These are phyloP conservation scores for Endoconidiophora polonica DNA, from an alignment of 2,329 filamentous ascomycete genomes.

Conservation along the genomic window DNA sequence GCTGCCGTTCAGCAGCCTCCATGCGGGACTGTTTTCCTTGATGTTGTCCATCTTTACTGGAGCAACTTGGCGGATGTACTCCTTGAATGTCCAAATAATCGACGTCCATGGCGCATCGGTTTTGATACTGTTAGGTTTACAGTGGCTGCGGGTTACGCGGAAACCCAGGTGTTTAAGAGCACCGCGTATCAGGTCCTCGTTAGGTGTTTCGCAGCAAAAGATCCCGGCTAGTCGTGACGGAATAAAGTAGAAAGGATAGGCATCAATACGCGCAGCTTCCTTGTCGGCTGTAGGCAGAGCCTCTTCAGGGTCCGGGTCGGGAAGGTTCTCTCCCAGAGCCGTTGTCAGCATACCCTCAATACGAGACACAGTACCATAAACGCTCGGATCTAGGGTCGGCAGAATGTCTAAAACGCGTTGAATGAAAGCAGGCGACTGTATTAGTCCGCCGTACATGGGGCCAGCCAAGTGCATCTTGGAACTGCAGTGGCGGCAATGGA, in stretches of 20 bases:
- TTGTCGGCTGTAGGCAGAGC: conserved; percentile 22
- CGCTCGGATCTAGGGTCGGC: conserved; percentile 44
- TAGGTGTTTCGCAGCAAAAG: conserved; percentile 62
- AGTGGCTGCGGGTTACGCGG: conserved; percentile 69
- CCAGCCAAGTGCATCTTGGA: conserved; percentile 75
- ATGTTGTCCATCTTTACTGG: conserved; percentile 61
- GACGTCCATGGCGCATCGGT: conserved; percentile 83
- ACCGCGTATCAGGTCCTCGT: conserved; percentile 64
- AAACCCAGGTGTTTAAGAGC: conserved; percentile 72
- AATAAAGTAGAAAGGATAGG: conserved; percentile 73
- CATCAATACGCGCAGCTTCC: conserved; percentile 50
- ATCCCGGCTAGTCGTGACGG: conserved; percentile 59
- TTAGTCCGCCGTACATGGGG: conserved; percentile 84
- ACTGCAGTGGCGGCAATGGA: conserved; percentile 66
- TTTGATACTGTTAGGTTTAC: conserved; percentile 77
- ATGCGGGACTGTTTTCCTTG: conserved; percentile 53
- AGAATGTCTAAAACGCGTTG: conserved; percentile 59
- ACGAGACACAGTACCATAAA: conserved; percentile 64
- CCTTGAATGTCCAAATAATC: conserved; percentile 84
- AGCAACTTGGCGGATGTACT: conserved; percentile 70
- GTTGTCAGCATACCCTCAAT: conserved; percentile 86
- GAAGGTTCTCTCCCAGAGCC: conserved; percentile 57
- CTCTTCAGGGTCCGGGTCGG: conserved; percentile 22
- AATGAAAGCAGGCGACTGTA: conserved; percentile 76
- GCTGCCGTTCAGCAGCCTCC: conserved; percentile 40